Evolutionary conservation across 2,329 filamentous ascomycete genomes (phyloP), one percentile per base, ranked within the genome.

Genomic region (Claviceps sp.): DNA sequence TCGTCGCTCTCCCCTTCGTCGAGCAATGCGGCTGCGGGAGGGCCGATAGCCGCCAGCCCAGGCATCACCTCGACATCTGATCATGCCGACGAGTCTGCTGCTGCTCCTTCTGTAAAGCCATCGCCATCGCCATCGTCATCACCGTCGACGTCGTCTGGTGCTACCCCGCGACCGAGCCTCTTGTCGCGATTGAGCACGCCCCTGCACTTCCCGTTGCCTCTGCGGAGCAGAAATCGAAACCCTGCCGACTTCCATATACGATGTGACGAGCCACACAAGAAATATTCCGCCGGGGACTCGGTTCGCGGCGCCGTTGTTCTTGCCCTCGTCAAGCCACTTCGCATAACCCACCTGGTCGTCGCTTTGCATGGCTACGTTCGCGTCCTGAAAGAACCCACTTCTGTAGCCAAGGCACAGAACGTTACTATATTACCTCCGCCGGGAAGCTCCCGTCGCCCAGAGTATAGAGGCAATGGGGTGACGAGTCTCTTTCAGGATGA

Each of bases 401-500:
- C 75, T 47, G 75, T 77, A 51, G 70, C 72, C 55, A 77, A 76
- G 54, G 73, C 75, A 52, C 70, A 75, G 50, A 65, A 67, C 51
- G 60, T 69, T 56, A 71, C 72, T 47, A 69, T 71, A 5, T 63
- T 72, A 22, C 63, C 68, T 22, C 60, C 66, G 63, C 58, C 65
- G 58, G 60, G 68, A 60, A 55, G 66, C 62, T 70, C 59, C 53
- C 61, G 57, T 26, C 69, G 67, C 30, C 68, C 71, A 20, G 76
- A 76, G 57, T 87, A 86, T 62, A 83, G 83, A 61, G 84, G 84
- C 59, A 87, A 87, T 70, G 86, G 86, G 37, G 81, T 87, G 59
- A 85, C 83, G n/a, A 85, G 84, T 43, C 71, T 93, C 46, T 93
- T 91, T 62, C 84, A 89, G 66, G 87, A 93, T 62, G 86, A 93